Percentiles rank a stretch among this genome's conserved stretches.
phyloP scores from a whole-genome alignment of 768 basidiomycete genomes.

The Suillus brevipes region DNA sequence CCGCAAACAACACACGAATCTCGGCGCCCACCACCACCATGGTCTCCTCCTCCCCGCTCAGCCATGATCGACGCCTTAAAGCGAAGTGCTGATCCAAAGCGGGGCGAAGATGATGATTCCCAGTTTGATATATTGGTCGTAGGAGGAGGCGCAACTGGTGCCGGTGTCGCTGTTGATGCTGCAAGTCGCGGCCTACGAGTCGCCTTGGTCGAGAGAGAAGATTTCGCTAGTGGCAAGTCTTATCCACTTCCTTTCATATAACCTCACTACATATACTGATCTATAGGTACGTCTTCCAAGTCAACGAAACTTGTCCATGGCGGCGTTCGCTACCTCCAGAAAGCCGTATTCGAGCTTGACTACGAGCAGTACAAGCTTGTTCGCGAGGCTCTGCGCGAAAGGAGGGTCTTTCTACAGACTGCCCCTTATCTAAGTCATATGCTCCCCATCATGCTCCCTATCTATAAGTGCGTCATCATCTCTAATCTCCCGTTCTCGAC shows the following conservation, averaged over 20 bases:
- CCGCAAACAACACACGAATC: constrained; percentile 62
- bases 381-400: constrained; percentile 90
- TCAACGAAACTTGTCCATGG: constrained; percentile 99
- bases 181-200: constrained; percentile 90
- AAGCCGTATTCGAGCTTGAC: constrained; percentile 92
- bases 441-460: constrained; percentile 96
- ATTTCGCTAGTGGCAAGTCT: constrained; percentile 80
- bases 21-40: constrained; percentile 73
- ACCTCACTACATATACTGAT: background rate
- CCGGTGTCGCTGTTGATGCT: constrained; percentile 95
- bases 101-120: constrained; percentile 48
- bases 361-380: constrained; percentile 98
- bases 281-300: constrained; percentile 88
- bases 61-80: constrained; percentile 60
- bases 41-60: constrained; percentile 73
- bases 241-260: background rate
- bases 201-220: constrained; percentile 89
- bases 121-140: constrained; percentile 78
- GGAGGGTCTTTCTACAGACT: constrained; percentile 90
- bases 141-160: constrained; percentile 94
- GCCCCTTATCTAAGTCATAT: constrained; percentile 91
- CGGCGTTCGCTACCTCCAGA: constrained; percentile 96
- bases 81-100: constrained; percentile 16
- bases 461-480: constrained; percentile 72
- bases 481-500: background rate